Conservation (phyloP, 768 basidiomycete genomes). For the Amylocystis lapponica region DNA sequence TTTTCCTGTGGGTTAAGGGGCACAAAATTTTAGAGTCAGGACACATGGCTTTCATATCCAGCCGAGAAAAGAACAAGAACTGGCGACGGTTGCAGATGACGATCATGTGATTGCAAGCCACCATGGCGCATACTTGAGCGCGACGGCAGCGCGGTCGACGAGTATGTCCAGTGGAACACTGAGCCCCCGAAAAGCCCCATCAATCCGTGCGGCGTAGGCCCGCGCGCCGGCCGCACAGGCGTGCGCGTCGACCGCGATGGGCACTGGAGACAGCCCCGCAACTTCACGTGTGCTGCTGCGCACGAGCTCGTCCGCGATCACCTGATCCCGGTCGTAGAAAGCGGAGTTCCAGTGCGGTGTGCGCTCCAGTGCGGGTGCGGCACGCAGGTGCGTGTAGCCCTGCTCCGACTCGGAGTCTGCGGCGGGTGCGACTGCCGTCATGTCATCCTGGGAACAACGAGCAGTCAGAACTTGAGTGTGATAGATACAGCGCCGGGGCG, state of each 20-base stretch:
- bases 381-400: conserved; percentile 11
- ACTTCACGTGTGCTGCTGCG: no score
- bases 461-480: background rate
- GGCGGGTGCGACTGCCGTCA: conserved; percentile 4
- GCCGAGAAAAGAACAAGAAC: conserved; percentile 23
- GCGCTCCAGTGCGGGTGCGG: background rate
- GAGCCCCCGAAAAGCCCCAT: conserved; percentile 5
- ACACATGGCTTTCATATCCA: conserved; percentile 14
- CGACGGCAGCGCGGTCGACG: conserved; percentile 1
- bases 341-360: conserved; percentile 9
- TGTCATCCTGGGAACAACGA: conserved; percentile 7
- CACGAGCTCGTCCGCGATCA: conserved; percentile 1
- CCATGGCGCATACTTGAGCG: conserved; percentile 15
- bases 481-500: background rate
- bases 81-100: background rate
- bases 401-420: conserved; percentile 13
- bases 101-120: conserved; percentile 16
- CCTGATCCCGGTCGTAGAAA: conserved; percentile 9
- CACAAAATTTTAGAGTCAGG: conserved; percentile 39
- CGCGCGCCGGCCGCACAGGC: background rate
- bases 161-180: conserved; percentile 9
- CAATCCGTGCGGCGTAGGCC: conserved; percentile 6
- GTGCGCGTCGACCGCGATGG: background rate
- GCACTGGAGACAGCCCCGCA: background rate
- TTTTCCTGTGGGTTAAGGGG: conserved; percentile 73